phyloP scores from a whole-genome alignment of 1,139 yeast genomes.

The Torulaspora pretoriensis region DNA sequence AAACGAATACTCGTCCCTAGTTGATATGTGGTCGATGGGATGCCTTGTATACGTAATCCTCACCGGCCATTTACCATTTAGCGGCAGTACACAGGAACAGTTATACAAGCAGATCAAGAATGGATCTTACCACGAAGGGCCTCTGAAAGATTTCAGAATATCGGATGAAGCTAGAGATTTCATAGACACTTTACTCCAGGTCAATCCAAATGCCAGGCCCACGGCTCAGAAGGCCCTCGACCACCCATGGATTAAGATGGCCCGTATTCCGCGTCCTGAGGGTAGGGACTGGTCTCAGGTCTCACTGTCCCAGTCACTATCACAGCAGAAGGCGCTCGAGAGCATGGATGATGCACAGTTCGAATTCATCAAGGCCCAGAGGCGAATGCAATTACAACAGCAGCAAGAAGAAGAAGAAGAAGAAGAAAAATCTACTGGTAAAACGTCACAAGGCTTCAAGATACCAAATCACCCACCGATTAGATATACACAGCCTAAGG shows the following conservation, averaged over 20 bases:
- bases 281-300: conserved; percentile 40
- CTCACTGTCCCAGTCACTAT: conserved; percentile 66
- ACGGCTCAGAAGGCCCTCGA: conserved; percentile 68
- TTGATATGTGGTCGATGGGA: conserved; percentile 95
- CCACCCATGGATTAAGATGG: conserved; percentile 51
- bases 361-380: conserved; percentile 36
- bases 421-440: conserved; percentile 16
- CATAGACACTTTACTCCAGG: conserved; percentile 62
- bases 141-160: conserved; percentile 63
- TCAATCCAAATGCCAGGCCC: conserved; percentile 65
- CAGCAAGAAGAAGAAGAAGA: conserved; percentile 17
- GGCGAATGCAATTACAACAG: conserved; percentile 37
- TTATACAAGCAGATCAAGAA: conserved; percentile 68
- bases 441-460: conserved; percentile 31
- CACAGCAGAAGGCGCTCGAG: conserved; percentile 59
- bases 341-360: conserved; percentile 39
- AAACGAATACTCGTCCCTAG: conserved; percentile 71
- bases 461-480: conserved; percentile 37
- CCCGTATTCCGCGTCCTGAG: conserved; percentile 8
- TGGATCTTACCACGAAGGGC: conserved; percentile 79
- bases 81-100: conserved; percentile 85
- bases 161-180: conserved; percentile 66
- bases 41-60: conserved; percentile 85
- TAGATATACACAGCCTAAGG: conserved; percentile 31
- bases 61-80: conserved; percentile 90